Base-by-base conservation (phyloP, 139 green algal genomes). In the Chlorella sp. region DNA sequence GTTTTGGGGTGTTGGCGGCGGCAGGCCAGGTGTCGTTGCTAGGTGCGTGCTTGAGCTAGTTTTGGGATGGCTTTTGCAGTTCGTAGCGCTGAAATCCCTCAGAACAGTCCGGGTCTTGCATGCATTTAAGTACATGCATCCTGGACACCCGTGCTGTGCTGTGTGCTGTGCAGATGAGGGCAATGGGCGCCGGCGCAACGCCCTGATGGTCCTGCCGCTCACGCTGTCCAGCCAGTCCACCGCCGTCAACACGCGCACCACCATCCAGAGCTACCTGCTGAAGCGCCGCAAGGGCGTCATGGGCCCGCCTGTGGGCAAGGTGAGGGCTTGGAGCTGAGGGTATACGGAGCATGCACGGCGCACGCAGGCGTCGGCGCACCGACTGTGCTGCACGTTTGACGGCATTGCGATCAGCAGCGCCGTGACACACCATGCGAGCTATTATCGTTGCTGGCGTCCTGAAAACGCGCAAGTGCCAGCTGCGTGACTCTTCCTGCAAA, bases 181-280 rank as follows among this genome's bases (percentile, higher is more conserved):
- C 6, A 17, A 14, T 2, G n/a, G 69, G 32, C 32, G 2, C n/a
- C 29, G 32, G n/a, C 55, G 67, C 42, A 55, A 55, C 42, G 42
- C 42, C 42, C 42, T 55, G 42, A 55, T 17, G 10, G 42, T 55
- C 42, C 42, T 55, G 42, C 42, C 42, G 42, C 42, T 79, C 0
- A 81, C 73, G 23, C 74, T 92, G 86, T 76, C 80, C 70, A 62
- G 79, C 81, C 69, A 78, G 80, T 51, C 81, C 80, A 74, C 71
- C 0, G 82, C 86, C 14, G 78, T 76, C 71, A 87, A 83, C 62
- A 84, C 83, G 6, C 74, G 82, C 70, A 34, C 62, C 65, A 79
- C 83, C 62, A 72, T 90, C 31, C 81, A 90, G 73, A 79, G 62
- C 2, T 77, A 85, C 49, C 74, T 90, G 55, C 79, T 84, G 49